phyloP scores from a whole-genome alignment of 1,284 basidiomycete species.

The Cutaneotrichosporon sp. region DNA sequence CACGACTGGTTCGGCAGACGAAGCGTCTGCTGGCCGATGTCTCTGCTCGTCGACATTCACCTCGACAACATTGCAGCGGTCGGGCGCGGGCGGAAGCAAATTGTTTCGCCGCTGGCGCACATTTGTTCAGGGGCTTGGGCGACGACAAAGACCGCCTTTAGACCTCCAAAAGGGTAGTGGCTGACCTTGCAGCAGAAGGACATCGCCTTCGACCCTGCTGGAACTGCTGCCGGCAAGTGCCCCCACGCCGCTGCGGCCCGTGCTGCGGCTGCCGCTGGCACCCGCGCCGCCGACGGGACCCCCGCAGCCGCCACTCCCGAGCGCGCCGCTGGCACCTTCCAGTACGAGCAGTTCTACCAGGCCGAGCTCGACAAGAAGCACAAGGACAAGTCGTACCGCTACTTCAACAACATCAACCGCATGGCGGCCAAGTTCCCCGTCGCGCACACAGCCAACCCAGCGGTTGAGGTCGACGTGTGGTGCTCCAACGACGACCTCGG shows the following conservation, averaged over 20 bases:
- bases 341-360: constrained; percentile 89
- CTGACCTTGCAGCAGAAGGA: constrained; percentile 64
- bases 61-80: neutral
- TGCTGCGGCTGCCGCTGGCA: constrained; percentile 74
- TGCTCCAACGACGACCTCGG: constrained; percentile 99
- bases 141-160: neutral
- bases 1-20: no score
- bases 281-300: constrained; percentile 62
- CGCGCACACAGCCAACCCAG: constrained; percentile 84
- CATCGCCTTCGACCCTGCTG: constrained; percentile 57
- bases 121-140: neutral
- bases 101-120: neutral
- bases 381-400: constrained; percentile 88
- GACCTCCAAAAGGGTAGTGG: neutral
- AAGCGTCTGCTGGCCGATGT: no score
- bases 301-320: constrained; percentile 51
- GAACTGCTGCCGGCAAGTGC: constrained; percentile 69
- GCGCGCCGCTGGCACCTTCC: constrained; percentile 60
- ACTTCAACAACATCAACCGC: constrained; percentile 99
- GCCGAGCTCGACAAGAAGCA: constrained; percentile 96
- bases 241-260: constrained; percentile 78
- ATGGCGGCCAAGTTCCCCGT: constrained; percentile 93
- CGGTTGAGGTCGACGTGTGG: constrained; percentile 97
- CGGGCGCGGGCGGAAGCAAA: neutral
- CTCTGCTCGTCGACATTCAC: no score